These are phyloP conservation scores for Ogataea naganishii DNA, from an alignment of 805 yeast species.

Conservation along the genomic window DNA sequence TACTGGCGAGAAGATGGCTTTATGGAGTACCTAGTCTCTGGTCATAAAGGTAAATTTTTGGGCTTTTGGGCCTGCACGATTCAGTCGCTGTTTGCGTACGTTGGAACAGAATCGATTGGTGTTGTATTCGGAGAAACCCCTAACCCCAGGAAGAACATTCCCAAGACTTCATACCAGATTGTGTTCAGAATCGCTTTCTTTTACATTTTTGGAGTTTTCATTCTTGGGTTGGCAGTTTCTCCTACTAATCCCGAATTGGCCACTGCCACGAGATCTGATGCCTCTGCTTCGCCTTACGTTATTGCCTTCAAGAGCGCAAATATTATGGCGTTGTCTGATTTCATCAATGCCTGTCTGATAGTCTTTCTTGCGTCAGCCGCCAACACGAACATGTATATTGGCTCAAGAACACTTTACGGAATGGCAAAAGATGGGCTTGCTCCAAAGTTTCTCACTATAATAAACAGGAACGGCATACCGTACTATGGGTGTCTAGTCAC, in stretches of 20 bases:
- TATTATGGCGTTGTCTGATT: conserved; percentile 39
- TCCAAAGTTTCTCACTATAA: conserved; percentile 49
- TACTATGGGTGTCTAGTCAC: conserved; percentile 22
- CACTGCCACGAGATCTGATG: conserved; percentile 35
- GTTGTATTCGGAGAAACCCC: conserved; percentile 83
- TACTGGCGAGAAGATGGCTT: conserved; percentile 53
- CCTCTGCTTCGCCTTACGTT: conserved; percentile 48
- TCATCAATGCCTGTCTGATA: conserved; percentile 42
- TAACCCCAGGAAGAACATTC: conserved; percentile 69
- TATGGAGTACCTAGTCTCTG: conserved; percentile 71
- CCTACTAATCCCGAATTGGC: conserved; percentile 66
- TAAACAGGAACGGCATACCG: conserved; percentile 65
- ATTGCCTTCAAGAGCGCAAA: conserved; percentile 47
- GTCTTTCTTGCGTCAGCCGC: conserved; percentile 51
- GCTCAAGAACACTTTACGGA: conserved; percentile 50
- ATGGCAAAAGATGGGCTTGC: conserved; percentile 49
- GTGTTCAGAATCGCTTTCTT: conserved; percentile 61
- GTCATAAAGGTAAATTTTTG: conserved; percentile 50
- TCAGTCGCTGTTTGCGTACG: conserved; percentile 65
- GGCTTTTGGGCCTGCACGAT: conserved; percentile 53
- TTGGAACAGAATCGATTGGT: conserved; percentile 76
- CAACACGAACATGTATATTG: conserved; percentile 48
- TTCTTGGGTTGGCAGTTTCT: conserved; percentile 64
- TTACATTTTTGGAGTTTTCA: conserved; percentile 57
- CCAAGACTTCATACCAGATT: conserved; percentile 67